Evolutionary conservation across 768 basidiomycete species (phyloP).

Genomic region (Termitomyces sp.): DNA sequence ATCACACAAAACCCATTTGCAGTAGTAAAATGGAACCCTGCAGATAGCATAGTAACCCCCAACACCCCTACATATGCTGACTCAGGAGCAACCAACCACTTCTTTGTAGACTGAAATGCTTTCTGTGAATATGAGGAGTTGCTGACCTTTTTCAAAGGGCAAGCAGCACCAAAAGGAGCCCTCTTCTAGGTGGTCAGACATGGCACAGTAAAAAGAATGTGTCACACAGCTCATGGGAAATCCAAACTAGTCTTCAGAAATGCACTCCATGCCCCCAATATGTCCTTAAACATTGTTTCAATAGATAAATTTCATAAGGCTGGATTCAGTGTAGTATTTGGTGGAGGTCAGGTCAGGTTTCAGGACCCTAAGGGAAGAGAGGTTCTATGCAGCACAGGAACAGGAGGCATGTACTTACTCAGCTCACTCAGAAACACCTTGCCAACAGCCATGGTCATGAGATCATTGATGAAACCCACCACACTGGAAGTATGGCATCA

Average conservation of each 20-base stretch:
- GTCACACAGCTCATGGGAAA: background rate
- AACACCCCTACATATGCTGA: background rate
- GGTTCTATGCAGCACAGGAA: background rate
- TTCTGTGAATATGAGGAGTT: background rate
- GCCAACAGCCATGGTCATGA: background rate
- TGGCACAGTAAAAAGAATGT: background rate
- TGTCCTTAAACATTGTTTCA: background rate
- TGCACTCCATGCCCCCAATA: constrained; percentile 9
- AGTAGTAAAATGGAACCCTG: too few species aligned
- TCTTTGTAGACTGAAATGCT: constrained; percentile 7
- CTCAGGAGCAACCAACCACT: constrained; percentile 17
- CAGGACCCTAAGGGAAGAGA: background rate
- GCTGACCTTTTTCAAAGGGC: background rate
- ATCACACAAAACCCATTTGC: too few species aligned
- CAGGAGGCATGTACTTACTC: background rate
- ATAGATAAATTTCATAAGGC: background rate
- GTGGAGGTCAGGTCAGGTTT: background rate
- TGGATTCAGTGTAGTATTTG: background rate
- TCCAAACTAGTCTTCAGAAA: constrained; percentile 10
- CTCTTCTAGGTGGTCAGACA: background rate
- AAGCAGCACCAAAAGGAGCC: background rate
- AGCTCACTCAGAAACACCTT: background rate
- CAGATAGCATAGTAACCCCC: too few species aligned
- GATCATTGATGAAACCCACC: background rate
- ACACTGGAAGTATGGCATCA: background rate